Conservation (phyloP, 257 asterid genomes). For the Solanum piurae region DNA sequence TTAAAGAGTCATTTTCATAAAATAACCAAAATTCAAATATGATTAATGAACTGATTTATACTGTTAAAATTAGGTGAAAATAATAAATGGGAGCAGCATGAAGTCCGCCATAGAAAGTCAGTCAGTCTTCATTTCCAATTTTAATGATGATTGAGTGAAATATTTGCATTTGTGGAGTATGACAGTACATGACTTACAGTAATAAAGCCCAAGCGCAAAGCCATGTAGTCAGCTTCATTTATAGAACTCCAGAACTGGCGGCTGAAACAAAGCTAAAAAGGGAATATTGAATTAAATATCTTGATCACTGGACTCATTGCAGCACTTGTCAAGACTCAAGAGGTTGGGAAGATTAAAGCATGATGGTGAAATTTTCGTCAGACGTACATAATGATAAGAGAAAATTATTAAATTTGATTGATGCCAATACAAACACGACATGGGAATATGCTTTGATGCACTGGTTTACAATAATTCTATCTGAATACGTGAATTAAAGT, state of each 20-base stretch:
- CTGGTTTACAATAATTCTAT: neutral
- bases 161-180: neutral
- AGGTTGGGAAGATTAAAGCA: neutral
- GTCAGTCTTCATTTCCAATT: neutral
- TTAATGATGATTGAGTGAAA: neutral
- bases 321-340: neutral
- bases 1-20: neutral
- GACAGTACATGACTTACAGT: slow-evolving; percentile 35
- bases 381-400: neutral
- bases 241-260: slow-evolving; percentile 98
- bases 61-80: neutral
- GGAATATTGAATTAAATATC: neutral
- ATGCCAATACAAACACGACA: neutral
- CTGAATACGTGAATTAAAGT: neutral
- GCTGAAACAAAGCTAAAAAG: slow-evolving; percentile 83
- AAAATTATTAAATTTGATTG: neutral
- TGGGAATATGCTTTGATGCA: neutral
- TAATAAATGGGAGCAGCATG: neutral
- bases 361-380: neutral
- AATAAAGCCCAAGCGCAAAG: slow-evolving; percentile 74
- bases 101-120: neutral
- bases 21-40: neutral
- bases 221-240: slow-evolving; percentile 87
- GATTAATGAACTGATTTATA: neutral
- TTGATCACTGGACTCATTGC: neutral